Base-by-base conservation (phyloP, 306 rosid genomes). In the Oemleria cerasiformis region DNA sequence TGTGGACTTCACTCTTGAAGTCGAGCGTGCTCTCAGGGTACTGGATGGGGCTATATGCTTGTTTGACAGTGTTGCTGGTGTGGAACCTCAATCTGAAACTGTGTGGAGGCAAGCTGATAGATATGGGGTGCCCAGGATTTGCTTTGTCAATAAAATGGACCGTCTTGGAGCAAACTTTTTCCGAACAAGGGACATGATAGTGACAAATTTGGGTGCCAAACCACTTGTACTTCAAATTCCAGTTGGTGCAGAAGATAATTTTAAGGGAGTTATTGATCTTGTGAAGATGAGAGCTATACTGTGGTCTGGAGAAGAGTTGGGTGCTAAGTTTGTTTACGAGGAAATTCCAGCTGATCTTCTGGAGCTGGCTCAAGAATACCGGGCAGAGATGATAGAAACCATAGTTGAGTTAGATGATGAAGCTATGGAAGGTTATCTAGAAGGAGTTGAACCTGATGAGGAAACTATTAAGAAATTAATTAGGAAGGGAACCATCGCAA, bases 101-200 rank as follows among this genome's bases (percentile, higher is more conserved):
- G 98, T 94, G 75, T 94, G 97, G 98, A 88, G 98, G 82, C 98
- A 94, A 77, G 99, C 96, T 63, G 99, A 94, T 77, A 91, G 81
- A 69, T 94, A 94, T 75, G 99, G 99, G 11, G 97, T 94, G 13
- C 97, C 97, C 2, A 84, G 99, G 64, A 91, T 94, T 80, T 94
- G 99, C 80, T 94, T 89, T 77, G 90, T 94, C 77, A 94, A 94
- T 73, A 91, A 94, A 77, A 94, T 94, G 99, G 99, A 94, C 71
- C 95, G 99, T 13, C 96, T 94, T 68, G 99, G 99, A 57, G 99
- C 99, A 4, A 89, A 94, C 75, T 91, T 91, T 60, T 91, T 86
- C 79, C 84, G 96, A 43, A 94, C 99, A 43, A 91, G 97, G 74
- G 99, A 94, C 79, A 94, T 94, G 99, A 91, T 91, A 51, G 91